Conservation (phyloP, 176 grass and related monocot species). For the Oryza rufipogon region DNA sequence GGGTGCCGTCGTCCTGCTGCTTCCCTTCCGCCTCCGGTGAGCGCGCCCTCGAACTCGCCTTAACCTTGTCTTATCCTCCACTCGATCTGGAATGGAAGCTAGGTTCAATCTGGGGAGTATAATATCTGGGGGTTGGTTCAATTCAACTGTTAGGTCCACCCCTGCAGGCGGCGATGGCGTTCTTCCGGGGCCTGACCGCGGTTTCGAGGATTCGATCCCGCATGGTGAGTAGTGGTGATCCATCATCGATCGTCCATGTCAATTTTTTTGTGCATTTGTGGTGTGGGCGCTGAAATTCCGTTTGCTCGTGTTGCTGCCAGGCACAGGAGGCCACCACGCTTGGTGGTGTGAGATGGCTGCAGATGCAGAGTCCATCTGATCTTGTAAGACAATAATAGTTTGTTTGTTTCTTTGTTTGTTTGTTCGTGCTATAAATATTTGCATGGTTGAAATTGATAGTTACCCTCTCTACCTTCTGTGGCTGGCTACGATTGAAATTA, state of each 20-base stretch:
- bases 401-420: neutral
- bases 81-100: too few species aligned
- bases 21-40: too few species aligned
- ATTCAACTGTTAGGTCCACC: too few species aligned
- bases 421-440: neutral
- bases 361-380: slow-evolving; percentile 82
- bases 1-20: too few species aligned
- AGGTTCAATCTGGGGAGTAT: too few species aligned
- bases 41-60: too few species aligned
- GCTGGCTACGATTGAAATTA: neutral
- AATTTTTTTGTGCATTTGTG: neutral
- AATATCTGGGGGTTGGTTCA: too few species aligned
- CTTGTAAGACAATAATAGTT: slow-evolving; percentile 52
- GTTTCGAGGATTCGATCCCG: slow-evolving; percentile 69
- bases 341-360: slow-evolving; percentile 91
- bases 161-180: slow-evolving; percentile 52
- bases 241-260: neutral
- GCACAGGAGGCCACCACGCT: slow-evolving; percentile 74
- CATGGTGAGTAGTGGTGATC: slow-evolving; percentile 51
- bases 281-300: slow-evolving; percentile 4
- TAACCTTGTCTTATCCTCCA: too few species aligned
- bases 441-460: neutral
- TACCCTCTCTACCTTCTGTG: neutral
- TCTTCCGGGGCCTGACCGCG: slow-evolving; percentile 69
- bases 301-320: slow-evolving; percentile 41